Base-by-base conservation (phyloP, 2,329 filamentous ascomycete species). In the Hysterium pulicare region DNA sequence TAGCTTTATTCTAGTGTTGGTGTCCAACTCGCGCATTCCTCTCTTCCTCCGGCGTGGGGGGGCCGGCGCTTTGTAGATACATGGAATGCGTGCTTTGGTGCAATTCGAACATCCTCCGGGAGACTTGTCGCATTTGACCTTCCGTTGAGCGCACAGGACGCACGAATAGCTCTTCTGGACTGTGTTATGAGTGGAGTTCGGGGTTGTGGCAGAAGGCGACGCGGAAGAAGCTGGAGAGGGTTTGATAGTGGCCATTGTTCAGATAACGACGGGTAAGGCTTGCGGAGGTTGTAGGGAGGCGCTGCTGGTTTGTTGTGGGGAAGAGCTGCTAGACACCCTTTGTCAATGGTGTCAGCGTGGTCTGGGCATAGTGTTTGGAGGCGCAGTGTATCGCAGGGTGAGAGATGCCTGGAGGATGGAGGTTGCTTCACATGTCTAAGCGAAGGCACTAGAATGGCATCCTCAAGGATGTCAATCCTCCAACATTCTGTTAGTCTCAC, bases 61-160 rank as follows among this genome's bases (percentile, higher is more conserved):
- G 8, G 56, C 55, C 19, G 61, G 61, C 22, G 59, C 52, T 41
- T 62, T 64, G 45, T 63, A 65, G 13, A 62, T 43, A 44, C 61
- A 65, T 11, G 48, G 40, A 9, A 61, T 55, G 17, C 60, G 53
- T 8, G 58, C 52, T 40, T 61, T 59, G 6, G 50, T 47, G 47
- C 61, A 65, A 33, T 59, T 63, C 1, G 49, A 48, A 38, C 62
- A 65, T 1, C 61, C 59, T 20, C 55, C 50, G 10, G 54, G 51
- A 4, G 21, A 40, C 30, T 55, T 58, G 31, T 66, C 61, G 39
- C 61, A 66, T 40, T 55, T 60, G 16, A 66, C 61, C 44, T 66
- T 66, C 10, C 62, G 48, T 31, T 61, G 58, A 6, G 60, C 55
- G 40, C 61, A 65, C 8, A 63, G 49, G 4, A 64, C 53, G 36